These are phyloP conservation scores for Aureobasidium sp. DNA, from an alignment of 2,329 filamentous ascomycete genomes.

Conservation along the genomic window DNA sequence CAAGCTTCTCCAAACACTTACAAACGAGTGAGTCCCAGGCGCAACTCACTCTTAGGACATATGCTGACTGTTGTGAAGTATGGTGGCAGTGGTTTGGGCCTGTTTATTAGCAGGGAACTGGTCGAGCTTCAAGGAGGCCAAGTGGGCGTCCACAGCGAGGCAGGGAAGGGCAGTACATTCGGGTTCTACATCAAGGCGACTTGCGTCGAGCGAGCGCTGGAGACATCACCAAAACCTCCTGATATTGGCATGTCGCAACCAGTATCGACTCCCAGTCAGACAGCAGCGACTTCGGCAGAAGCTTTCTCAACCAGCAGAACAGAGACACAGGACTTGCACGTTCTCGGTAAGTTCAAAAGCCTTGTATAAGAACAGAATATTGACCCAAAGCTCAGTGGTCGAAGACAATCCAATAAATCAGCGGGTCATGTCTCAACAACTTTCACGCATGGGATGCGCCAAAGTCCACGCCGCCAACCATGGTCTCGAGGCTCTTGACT, in stretches of 20 bases:
- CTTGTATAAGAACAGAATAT: background rate
- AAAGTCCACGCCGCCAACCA: constrained; percentile 20
- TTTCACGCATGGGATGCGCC: constrained; percentile 18
- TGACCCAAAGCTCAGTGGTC: constrained; percentile 13
- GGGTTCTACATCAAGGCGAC: constrained; percentile 53
- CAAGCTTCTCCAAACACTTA: constrained; percentile 59
- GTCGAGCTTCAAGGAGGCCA: constrained; percentile 60
- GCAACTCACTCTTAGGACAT: too few species aligned
- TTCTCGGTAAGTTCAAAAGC: background rate
- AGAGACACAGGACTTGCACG: too few species aligned
- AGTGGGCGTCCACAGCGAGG: constrained; percentile 51
- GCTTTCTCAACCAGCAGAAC: background rate
- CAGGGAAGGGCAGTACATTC: constrained; percentile 52
- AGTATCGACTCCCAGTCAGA: background rate
- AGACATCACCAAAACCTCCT: background rate
- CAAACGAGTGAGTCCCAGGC: too few species aligned
- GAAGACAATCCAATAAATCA: constrained; percentile 25
- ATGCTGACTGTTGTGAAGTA: too few species aligned
- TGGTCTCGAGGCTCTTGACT: constrained; percentile 22
- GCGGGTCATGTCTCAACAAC: constrained; percentile 20
- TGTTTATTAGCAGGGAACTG: constrained; percentile 58
- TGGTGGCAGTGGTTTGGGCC: constrained; percentile 57
- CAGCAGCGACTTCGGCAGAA: background rate
- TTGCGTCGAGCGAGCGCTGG: background rate
- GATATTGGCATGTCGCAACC: background rate